phyloP scores from a whole-genome alignment of 441 rosid species.

The Populus hybrid region DNA sequence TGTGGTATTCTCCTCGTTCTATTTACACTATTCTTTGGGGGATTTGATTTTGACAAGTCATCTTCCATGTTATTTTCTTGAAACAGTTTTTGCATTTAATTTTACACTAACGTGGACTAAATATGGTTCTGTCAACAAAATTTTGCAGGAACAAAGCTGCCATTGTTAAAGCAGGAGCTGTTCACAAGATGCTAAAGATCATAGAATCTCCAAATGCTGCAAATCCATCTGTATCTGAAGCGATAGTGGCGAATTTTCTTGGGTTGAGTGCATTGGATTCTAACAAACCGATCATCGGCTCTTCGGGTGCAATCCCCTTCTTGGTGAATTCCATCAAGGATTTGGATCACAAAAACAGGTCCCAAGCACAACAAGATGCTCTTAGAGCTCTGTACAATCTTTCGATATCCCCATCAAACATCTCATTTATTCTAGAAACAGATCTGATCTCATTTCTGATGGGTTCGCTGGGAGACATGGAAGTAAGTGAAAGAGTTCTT shows the following conservation, averaged over 20 bases:
- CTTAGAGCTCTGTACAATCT: constrained; percentile 86
- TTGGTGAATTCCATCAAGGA: constrained; percentile 59
- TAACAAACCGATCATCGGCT: constrained; percentile 85
- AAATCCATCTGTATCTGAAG: constrained; percentile 63
- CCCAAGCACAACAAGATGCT: constrained; percentile 83
- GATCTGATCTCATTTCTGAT: constrained; percentile 55
- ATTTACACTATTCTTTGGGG: too few species aligned
- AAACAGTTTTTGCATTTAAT: background rate
- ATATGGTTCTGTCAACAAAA: background rate
- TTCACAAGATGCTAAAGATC: constrained; percentile 87
- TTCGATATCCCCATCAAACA: constrained; percentile 60
- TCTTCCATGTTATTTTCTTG: constrained; percentile 28
- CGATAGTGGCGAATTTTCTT: constrained; percentile 84
- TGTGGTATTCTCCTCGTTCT: too few species aligned
- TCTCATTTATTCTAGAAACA: constrained; percentile 58
- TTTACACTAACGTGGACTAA: background rate
- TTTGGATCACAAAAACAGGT: constrained; percentile 29
- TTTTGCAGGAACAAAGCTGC: constrained; percentile 90
- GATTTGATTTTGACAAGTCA: constrained; percentile 30
- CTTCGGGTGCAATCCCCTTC: constrained; percentile 88
- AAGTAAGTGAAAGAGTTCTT: constrained; percentile 76
- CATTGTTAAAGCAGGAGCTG: constrained; percentile 92
- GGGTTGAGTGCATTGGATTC: constrained; percentile 89
- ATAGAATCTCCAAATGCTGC: constrained; percentile 56
- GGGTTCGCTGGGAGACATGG: constrained; percentile 80